Evolutionary conservation across 1,139 yeast species (phyloP), one percentile per base, ranked within the genome.

Genomic region (Taphrina wiesneri): DNA sequence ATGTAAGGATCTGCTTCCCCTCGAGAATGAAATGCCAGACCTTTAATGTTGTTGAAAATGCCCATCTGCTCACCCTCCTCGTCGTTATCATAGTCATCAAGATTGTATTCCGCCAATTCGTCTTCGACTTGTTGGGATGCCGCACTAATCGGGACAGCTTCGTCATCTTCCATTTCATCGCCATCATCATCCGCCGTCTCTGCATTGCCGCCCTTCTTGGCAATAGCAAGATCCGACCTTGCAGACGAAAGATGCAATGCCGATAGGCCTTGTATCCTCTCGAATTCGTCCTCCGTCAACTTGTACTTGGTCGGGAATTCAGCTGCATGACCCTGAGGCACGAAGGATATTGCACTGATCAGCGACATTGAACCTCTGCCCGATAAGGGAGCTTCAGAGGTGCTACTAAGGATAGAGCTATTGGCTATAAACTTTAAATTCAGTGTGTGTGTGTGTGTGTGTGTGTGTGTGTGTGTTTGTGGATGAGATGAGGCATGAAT

Each of bases 281-380:
- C 95, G 90, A 93, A 87, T 77, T 93, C 99, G 68, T 84, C 95
- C 70, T 93, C 98, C 72, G 91, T 86, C 68, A 93, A 79, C 71
- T 90, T 96, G 74, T 90, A 91, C 74, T 88, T 85, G 72, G 86
- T 90, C 3, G 99, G 99, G 74, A 87, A 89, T 76, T 92, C 97
- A 46, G 96, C 84, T 32, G 99, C 96, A 76, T 83, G 88, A 11
- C 99, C 99, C 74, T 97, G 84, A 60, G 98, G 98, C 39, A 93
- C 97, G 98, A 99, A 93, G 63, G 87, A 80, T 62, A 95, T 87
- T 36, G 97, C 88, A 61, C 99, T 91, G 71, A 93, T 87, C 96
- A 95, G 91, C 53, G 59, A 70, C 49, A 32, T 45, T 30, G 39
- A 26, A 32, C 21, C 51, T 6, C n/a, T 6, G 39, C 17, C 32